Conservation (phyloP, 2,329 filamentous ascomycete species). For the Sarocladium brachiariae region DNA sequence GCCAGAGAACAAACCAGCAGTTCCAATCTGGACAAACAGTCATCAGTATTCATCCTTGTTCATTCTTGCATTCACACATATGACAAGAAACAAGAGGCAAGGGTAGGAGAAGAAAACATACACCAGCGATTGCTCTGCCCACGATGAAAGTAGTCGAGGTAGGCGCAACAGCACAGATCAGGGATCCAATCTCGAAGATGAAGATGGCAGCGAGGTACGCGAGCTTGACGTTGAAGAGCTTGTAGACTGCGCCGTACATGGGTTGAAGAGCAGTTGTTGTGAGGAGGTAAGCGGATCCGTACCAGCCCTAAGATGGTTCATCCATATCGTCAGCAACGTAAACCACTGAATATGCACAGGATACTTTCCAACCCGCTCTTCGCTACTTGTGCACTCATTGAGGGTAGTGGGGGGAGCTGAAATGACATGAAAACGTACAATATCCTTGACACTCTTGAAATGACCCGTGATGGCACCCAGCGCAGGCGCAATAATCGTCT, state of each 20-base stretch:
- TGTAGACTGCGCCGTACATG: conserved; percentile 43
- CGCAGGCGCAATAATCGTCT: conserved; percentile 46
- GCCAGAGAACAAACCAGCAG: conserved; percentile 44
- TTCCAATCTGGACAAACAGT: conserved; percentile 31
- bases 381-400: too few relatives aligned
- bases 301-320: conserved; percentile 45
- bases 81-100: background rate
- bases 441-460: conserved; percentile 37
- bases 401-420: too few relatives aligned
- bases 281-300: conserved; percentile 42
- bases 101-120: background rate
- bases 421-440: conserved; percentile 30
- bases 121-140: conserved; percentile 43
- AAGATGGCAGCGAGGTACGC: conserved; percentile 36
- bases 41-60: background rate
- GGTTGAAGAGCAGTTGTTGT: conserved; percentile 43
- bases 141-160: conserved; percentile 42
- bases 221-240: conserved; percentile 41
- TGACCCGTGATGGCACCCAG: conserved; percentile 43
- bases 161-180: conserved; percentile 38
- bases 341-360: too few relatives aligned
- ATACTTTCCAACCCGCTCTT: too few relatives aligned
- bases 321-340: too few relatives aligned
- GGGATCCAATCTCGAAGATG: conserved; percentile 37
- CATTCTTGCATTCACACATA: background rate